Percentiles rank a stretch among this genome's conserved stretches.
Conservation (phyloP, 2,329 filamentous ascomycete genomes). For the Phyllosticta citribraziliensis region DNA sequence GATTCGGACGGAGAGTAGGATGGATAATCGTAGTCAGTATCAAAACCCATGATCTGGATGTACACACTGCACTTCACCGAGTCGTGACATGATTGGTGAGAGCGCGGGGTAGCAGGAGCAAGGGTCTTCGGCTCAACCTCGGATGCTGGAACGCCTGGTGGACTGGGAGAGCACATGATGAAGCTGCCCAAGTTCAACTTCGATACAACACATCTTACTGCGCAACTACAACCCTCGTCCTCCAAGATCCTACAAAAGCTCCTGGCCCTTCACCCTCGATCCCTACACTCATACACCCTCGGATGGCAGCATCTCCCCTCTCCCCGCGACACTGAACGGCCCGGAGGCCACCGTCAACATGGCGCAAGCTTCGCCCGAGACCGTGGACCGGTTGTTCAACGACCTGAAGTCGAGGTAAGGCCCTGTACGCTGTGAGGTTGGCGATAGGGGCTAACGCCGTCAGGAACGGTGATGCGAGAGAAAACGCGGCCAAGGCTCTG, state of each 20-base stretch:
- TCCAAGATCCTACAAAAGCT: background rate
- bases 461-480: constrained; percentile 36
- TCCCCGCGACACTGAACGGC: constrained; percentile 7
- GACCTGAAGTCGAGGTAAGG: constrained; percentile 49
- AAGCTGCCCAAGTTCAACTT: constrained; percentile 9
- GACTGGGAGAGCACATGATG: background rate
- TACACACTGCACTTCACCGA: background rate
- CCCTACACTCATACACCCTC: background rate
- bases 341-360: constrained; percentile 10
- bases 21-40: background rate
- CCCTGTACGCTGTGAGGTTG: background rate
- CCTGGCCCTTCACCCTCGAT: background rate
- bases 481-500: constrained; percentile 34
- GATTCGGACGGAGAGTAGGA: constrained; percentile 12
- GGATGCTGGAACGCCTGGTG: background rate
- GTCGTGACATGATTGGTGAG: background rate
- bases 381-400: constrained; percentile 43
- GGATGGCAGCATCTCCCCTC: constrained; percentile 7
- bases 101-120: background rate
- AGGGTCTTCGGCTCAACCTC: background rate
- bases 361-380: constrained; percentile 11
- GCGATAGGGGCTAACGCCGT: constrained; percentile 13
- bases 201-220: constrained; percentile 4
- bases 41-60: background rate
- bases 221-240: background rate